These are phyloP conservation scores for Phytopythium montanum DNA, from an alignment of 352 stramenopile species.

Conservation along the genomic window DNA sequence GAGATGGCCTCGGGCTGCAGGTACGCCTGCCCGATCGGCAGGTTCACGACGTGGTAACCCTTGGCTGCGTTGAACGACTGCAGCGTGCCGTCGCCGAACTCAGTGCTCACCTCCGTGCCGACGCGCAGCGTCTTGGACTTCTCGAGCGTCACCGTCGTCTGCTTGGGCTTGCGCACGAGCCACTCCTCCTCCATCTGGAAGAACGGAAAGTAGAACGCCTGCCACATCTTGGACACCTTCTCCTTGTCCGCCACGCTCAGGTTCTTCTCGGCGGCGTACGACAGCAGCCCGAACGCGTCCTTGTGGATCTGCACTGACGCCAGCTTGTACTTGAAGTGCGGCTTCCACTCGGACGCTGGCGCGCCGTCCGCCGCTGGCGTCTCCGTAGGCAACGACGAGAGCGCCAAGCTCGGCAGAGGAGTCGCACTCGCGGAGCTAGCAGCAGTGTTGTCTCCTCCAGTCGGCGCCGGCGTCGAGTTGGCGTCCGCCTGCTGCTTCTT, in stretches of 20 bases:
- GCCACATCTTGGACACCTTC: slow-evolving; percentile 83
- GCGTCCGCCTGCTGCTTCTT: slow-evolving; percentile 41
- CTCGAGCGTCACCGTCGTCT: slow-evolving; percentile 55
- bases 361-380: slow-evolving; percentile 9
- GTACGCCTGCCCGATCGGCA: slow-evolving; percentile 65
- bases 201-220: slow-evolving; percentile 82
- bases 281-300: slow-evolving; percentile 73
- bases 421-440: slow-evolving; percentile 17
- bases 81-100: slow-evolving; percentile 81
- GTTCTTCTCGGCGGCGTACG: slow-evolving; percentile 82
- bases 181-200: slow-evolving; percentile 83
- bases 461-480: slow-evolving; percentile 1
- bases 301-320: slow-evolving; percentile 81
- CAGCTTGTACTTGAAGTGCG: slow-evolving; percentile 75
- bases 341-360: slow-evolving; percentile 36
- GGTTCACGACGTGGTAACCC: slow-evolving; percentile 59
- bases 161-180: slow-evolving; percentile 75
- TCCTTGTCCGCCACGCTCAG: slow-evolving; percentile 78
- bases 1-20: slow-evolving; percentile 73
- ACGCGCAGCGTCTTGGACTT: slow-evolving; percentile 59
- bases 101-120: slow-evolving; percentile 71
- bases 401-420: slow-evolving; percentile 10
- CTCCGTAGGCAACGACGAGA: neutral
- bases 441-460: slow-evolving; percentile 8
- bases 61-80: slow-evolving; percentile 69